Base-by-base conservation (phyloP, 352 stramenopile species). In the Phytophthora macrochlamydospora region DNA sequence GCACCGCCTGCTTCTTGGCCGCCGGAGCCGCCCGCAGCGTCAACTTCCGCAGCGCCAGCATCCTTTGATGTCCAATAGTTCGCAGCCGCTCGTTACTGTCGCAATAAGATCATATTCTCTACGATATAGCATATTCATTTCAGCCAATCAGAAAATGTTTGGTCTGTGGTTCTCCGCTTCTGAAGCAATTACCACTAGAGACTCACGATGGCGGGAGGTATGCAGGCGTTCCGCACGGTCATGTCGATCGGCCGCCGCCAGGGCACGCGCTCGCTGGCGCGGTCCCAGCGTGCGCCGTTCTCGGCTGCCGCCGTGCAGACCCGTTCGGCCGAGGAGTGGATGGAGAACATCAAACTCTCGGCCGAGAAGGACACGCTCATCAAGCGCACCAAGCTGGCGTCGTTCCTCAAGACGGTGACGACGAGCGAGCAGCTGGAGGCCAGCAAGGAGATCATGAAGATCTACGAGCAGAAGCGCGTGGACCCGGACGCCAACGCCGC, bases 391-490 rank as follows among this genome's bases (percentile, higher is more conserved):
- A 94, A 94, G 72, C 69, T 94, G 62, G 79, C 83, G 62, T 92
- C 82, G 51, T 94, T 90, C 79, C 79, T 94, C 54, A 91, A 92
- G 73, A 87, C 82, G 24, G 84, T 94, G 53, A 92, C 81, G 33
- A 94, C 82, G 4, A 91, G 77, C 55, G 85, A 94, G 69, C 72
- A 94, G 72, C 72, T 94, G 49, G 81, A 90, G 70, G 82, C 80
- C 1, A 87, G 76, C 30, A 92, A 92, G 73, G 83, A 92, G 71
- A 92, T 94, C 65, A 92, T 94, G 85, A 89, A 91, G 69, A 92
- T 94, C 60, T 94, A 94, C 67, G 85, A 94, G 76, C 71, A 89
- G 67, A 94, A 94, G 74, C 83, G 85, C 45, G 82, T 94, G 60
- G 85, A 94, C 62, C 85, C 84, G 59, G 84, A 92, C 54, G 69